A percentile compares a stretch with the other conserved stretches of the same genome.
Evolutionary conservation across 305 asterid genomes (phyloP).

Genomic region (Fraxinus velutina): DNA sequence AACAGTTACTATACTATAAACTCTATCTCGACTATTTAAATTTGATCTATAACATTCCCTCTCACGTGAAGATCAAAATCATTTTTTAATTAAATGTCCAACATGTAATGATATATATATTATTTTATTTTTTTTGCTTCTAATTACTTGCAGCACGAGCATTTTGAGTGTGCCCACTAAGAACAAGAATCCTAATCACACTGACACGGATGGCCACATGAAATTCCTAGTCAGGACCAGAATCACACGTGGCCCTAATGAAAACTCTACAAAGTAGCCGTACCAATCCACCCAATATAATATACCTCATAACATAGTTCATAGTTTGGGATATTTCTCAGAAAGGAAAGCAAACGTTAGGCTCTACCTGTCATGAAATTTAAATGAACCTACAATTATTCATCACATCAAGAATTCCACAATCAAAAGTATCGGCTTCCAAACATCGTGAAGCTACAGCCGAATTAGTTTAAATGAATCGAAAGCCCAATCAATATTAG

Average conservation of each 20-base stretch:
- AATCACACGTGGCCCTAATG: background rate
- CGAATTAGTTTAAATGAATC: background rate
- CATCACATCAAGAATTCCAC: background rate
- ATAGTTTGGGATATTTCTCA: background rate
- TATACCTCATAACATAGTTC: background rate
- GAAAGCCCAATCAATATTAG: background rate
- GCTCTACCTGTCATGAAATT: background rate
- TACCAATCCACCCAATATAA: background rate
- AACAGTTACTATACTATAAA: no score
- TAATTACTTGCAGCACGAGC: background rate
- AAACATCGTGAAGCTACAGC: background rate
- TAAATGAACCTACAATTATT: background rate
- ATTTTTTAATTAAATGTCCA: no score
- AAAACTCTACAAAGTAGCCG: background rate
- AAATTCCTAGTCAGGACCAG: background rate
- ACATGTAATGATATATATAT: no score
- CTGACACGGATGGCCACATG: background rate
- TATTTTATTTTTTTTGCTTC: no score
- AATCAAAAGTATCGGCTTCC: background rate
- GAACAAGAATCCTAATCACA: background rate
- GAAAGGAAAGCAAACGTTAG: background rate
- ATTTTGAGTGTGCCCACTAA: background rate
- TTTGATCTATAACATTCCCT: no score
- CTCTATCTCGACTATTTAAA: no score
- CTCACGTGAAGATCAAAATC: no score